Percentiles rank a stretch among this genome's conserved stretches.
Evolutionary conservation across 2,329 filamentous ascomycete genomes (phyloP).

Genomic region (Leptographium flavum): DNA sequence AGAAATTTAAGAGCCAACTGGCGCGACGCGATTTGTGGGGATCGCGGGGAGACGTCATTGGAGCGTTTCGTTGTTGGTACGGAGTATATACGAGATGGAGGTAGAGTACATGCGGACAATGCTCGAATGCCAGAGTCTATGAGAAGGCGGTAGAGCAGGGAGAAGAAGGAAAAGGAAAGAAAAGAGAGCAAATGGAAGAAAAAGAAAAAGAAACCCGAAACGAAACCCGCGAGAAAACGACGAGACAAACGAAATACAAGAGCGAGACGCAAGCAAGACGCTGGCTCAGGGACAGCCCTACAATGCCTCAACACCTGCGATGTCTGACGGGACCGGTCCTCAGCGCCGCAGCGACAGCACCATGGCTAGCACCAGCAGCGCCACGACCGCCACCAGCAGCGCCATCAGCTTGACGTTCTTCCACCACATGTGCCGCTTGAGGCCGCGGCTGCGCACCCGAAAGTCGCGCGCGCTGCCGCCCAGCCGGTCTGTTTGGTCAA

Average conservation of each 20-base stretch:
- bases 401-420: constrained; percentile 96
- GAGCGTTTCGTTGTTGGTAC: neutral
- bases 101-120: no score
- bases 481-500: constrained; percentile 90
- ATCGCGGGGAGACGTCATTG: neutral
- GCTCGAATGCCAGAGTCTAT: no score
- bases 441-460: constrained; percentile 66
- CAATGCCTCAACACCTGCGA: neutral
- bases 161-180: neutral
- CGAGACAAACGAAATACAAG: neutral
- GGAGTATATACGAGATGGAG: neutral
- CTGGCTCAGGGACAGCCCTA: neutral
- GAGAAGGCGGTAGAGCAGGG: no score
- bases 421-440: constrained; percentile 98
- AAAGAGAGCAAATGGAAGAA: neutral
- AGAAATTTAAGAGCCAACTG: neutral
- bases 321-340: neutral
- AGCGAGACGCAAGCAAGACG: neutral
- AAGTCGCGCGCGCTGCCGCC: constrained; percentile 86
- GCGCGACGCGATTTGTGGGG: constrained; percentile 5
- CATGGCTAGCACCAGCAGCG: constrained; percentile 40
- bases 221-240: neutral
- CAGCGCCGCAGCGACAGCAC: constrained; percentile 33
- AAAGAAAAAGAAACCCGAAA: neutral
- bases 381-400: constrained; percentile 54